Evolutionary conservation across 257 asterid genomes (phyloP), one percentile per base, ranked within the genome.

Genomic region (Handroanthus guayacan): DNA sequence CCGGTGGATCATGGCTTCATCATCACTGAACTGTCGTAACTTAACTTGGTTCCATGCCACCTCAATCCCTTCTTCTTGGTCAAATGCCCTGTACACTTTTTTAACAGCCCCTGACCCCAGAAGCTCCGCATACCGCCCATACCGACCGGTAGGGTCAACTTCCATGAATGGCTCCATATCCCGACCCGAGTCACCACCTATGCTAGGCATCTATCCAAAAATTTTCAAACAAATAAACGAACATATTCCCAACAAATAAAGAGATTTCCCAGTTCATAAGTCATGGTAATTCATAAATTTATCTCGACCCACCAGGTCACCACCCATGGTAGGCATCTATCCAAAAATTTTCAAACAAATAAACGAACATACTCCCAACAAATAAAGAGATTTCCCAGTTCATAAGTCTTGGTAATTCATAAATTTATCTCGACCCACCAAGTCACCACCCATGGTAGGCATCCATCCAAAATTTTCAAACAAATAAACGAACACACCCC

Each of bases 11-110:
- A 84, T 80, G 5, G 81, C 67, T 25, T 83, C 87, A 73, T 92
- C 87, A 4, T 79, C 86, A 16, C 67, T 75, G 66, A 90, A 90
- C 70, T 83, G 78, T 0, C 86, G 79, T 41, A 90, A 16, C 66
- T 92, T 90, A 3, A 92, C 94, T 72, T 88, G 96, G 78, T 92
- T 92, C 96, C 97, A 90, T 0, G 97, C 97, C 55, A 92, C 97
- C 83, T 92, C 96, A 38, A 92, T 88, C 5, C 97, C 97, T 76
- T 92, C 93, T 81, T 88, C 97, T 67, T 90, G 94, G 72, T 92
- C 97, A 47, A 88, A 92, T 2, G 92, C 96, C 43, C 96, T 80
- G 70, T 92, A 92, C 56, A 92, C 97, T 61, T 82, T 92, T 82
- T 92, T 92, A 70, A 88, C 87, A 0, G 92, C 87, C 9, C 97